A percentile compares a stretch with the other conserved stretches of the same genome.
Conservation (phyloP, 2,329 filamentous ascomycete species). For the Pseudonectria buxi region DNA sequence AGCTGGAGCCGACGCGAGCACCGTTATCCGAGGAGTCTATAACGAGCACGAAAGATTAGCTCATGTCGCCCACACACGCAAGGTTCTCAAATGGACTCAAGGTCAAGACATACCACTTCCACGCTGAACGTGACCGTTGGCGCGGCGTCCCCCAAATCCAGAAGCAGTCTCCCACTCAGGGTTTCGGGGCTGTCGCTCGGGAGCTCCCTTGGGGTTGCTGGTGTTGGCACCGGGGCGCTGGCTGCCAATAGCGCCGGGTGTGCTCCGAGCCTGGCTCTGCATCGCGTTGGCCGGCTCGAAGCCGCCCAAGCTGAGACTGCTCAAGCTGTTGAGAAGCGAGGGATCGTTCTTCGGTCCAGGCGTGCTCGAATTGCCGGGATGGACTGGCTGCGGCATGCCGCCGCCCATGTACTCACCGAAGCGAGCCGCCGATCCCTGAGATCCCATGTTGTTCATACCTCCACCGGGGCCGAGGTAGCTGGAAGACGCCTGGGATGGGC, state of each 20-base stretch:
- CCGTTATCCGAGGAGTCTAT: constrained; percentile 39
- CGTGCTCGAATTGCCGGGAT: constrained; percentile 30
- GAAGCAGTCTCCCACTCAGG: constrained; percentile 52
- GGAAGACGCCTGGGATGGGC: constrained; percentile 75
- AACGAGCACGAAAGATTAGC: too few species aligned
- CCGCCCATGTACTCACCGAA: constrained; percentile 41
- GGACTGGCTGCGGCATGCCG: constrained; percentile 27
- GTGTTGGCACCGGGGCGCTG: constrained; percentile 50
- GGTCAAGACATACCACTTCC: constrained; percentile 47
- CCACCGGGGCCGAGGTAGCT: constrained; percentile 54
- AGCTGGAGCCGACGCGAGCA: constrained; percentile 30
- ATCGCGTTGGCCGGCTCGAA: constrained; percentile 38
- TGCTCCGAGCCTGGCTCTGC: constrained; percentile 34
- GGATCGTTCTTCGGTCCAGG: constrained; percentile 33
- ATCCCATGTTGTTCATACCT: constrained; percentile 50
- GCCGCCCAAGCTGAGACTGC: constrained; percentile 44
- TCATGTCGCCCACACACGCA: too few species aligned
- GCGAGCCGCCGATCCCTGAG: constrained; percentile 29
- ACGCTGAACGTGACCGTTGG: constrained; percentile 55
- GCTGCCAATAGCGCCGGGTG: constrained; percentile 58
- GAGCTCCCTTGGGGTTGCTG: constrained; percentile 37
- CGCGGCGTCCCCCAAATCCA: constrained; percentile 49
- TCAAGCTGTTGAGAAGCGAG: constrained; percentile 41
- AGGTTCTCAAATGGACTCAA: too few species aligned
- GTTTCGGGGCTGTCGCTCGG: constrained; percentile 58